Evolutionary conservation across 805 yeast species (phyloP), one percentile per base, ranked within the genome.

Genomic region (Jamesozyma spencerorum): DNA sequence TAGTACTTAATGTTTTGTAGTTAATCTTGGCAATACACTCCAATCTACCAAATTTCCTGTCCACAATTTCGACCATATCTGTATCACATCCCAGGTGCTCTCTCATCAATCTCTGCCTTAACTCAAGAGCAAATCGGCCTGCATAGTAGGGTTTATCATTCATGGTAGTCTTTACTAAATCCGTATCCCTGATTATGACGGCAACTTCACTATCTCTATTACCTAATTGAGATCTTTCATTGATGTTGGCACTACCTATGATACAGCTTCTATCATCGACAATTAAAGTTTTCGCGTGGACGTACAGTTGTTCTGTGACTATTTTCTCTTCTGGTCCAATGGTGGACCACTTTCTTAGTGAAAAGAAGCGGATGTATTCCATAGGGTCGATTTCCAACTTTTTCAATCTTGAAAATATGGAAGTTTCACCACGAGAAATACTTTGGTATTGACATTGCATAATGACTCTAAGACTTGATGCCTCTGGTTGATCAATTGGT

Each of bases 391-490:
- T 86, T 7, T 94, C 94, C 36, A 79, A 73, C 47, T 77, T 76
- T 47, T 79, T 72, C 42, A 94, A 69, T 45, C 86, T 77, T 2
- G 87, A 87, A 69, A 83, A 88, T 8, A 94, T 85, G 0, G 95
- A 85, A 12, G 87, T 72, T 10, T 80, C 73, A 2, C 98, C 98
- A 55, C 95, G 75, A 0, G 94, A 84, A 15, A 92, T 92, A 2
- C 95, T 81, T 78, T 85, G 79, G 60, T 77, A 92, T 63, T 92
- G 97, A 56, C 97, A 87, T 63, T 87, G 90, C 92, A 90, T 88
- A 49, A 92, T 94, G 19, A 92, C 81, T 54, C 99, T 77, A 4
- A 92, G 87, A n/a, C 95, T 76, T 0, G 95, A 83, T 1, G 96
- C 98, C 49, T 87, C 96, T 13, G 92, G 83, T 47, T 83, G 77